A percentile compares a stretch with the other conserved stretches of the same genome.
These are phyloP conservation scores for Solanum tarapatanum DNA, from an alignment of 257 asterid species.

Conservation along the genomic window DNA sequence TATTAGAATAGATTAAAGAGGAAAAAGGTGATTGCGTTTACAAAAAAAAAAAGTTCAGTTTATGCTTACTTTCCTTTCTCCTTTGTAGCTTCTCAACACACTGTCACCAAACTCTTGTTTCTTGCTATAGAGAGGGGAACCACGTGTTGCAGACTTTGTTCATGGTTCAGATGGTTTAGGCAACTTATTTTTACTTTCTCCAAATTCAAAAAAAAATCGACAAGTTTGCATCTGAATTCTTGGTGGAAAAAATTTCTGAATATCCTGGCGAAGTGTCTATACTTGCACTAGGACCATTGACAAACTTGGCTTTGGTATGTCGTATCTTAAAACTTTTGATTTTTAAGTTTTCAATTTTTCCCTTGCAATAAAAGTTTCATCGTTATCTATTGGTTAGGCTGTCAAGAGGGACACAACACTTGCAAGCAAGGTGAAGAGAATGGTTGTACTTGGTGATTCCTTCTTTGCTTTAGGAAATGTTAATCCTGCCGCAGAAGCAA, in stretches of 20 bases:
- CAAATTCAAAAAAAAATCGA: conserved; percentile 48
- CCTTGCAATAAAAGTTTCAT: not conserved
- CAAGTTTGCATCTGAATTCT: conserved; percentile 72
- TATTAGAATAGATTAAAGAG: not conserved
- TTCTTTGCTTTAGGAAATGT: too few species aligned
- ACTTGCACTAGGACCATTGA: conserved; percentile 94
- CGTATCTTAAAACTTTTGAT: not conserved
- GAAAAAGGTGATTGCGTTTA: not conserved
- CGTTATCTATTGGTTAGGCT: conserved; percentile 35
- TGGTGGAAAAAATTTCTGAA: conserved; percentile 64
- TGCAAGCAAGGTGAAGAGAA: conserved; percentile 61
- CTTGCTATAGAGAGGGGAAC: too few species aligned
- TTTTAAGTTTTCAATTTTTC: not conserved
- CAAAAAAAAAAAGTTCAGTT: not conserved
- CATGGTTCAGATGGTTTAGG: conserved; percentile 92
- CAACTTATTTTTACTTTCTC: conserved; percentile 39
- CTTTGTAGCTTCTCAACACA: not conserved
- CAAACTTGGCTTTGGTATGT: conserved; percentile 83
- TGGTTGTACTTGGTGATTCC: too few species aligned
- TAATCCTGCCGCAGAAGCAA: too few species aligned
- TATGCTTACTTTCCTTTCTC: not conserved
- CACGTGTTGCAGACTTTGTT: not conserved
- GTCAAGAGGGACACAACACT: conserved; percentile 80
- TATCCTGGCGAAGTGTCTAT: conserved; percentile 86
- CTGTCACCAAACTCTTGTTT: too few species aligned